These are phyloP conservation scores for Phytophthora brassicae DNA, from an alignment of 352 stramenopile genomes.

Conservation along the genomic window DNA sequence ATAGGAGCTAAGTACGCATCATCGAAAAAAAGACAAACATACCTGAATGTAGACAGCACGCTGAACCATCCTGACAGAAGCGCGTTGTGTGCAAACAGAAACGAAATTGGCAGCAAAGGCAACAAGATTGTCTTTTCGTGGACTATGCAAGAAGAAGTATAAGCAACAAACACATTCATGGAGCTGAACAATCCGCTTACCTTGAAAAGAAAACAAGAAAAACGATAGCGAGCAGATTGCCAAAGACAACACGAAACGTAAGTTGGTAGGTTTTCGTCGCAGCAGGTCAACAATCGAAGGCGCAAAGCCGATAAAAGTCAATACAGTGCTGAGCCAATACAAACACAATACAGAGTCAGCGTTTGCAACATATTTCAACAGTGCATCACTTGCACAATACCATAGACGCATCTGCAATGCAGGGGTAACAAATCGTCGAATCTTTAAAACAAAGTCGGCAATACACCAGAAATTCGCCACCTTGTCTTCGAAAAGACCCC, in stretches of 20 bases:
- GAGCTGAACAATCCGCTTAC: conserved; percentile 17
- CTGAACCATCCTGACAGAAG: conserved; percentile 79
- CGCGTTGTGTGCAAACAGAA: conserved; percentile 70
- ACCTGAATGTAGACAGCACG: conserved; percentile 85
- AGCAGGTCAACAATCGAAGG: conserved; percentile 79
- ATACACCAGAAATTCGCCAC: conserved; percentile 97
- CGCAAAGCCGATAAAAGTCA: conserved; percentile 88
- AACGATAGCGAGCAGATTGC: conserved; percentile 91
- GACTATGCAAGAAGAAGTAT: conserved; percentile 51
- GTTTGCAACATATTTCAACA: neutral
- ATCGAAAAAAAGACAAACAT: conserved; percentile 4
- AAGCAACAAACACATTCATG: neutral
- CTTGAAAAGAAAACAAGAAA: conserved; percentile 97
- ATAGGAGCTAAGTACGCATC: too few relatives aligned
- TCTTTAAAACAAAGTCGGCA: conserved; percentile 80
- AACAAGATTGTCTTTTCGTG: conserved; percentile 97
- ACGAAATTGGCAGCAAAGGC: conserved; percentile 88
- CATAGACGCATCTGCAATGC: conserved; percentile 74
- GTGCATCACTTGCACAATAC: conserved; percentile 23
- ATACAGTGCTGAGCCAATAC: conserved; percentile 44
- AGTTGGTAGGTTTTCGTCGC: conserved; percentile 61
- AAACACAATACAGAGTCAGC: conserved; percentile 12
- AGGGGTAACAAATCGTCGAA: conserved; percentile 52
- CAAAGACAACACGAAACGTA: conserved; percentile 82
- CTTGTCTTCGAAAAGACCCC: conserved; percentile 98